phyloP scores from a whole-genome alignment of 805 yeast genomes.

The Sugiyamaella americana region DNA sequence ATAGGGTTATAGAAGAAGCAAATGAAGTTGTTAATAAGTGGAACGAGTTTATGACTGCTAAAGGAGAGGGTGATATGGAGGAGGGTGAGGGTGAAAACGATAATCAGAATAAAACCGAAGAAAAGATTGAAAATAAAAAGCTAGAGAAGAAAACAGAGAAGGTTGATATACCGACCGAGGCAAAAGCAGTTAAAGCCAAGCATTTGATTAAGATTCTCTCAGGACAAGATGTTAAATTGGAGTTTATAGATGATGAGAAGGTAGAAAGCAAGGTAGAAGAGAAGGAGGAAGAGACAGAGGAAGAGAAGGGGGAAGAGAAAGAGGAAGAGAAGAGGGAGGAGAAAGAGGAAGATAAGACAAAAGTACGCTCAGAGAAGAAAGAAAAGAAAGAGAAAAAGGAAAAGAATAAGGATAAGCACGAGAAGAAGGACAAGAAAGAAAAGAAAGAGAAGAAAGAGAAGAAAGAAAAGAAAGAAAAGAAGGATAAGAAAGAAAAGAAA shows the following conservation, averaged over 20 bases:
- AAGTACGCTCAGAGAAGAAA: slow-evolving; percentile 7
- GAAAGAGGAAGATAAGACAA: slow-evolving; percentile 5
- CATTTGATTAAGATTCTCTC: slow-evolving; percentile 12
- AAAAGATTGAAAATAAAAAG: not conserved
- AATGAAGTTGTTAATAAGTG: slow-evolving; percentile 44
- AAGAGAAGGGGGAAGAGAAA: slow-evolving; percentile 8
- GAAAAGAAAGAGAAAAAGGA: slow-evolving; percentile 13
- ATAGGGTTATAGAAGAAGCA: slow-evolving; percentile 48
- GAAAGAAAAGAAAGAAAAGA: slow-evolving; percentile 12
- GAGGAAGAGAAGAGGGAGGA: slow-evolving; percentile 9
- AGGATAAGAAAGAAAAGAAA: slow-evolving; percentile 11
- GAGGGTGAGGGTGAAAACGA: slow-evolving; percentile 15
- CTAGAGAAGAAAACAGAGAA: slow-evolving; percentile 13
- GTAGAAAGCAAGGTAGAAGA: slow-evolving; percentile 13
- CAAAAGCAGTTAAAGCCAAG: slow-evolving; percentile 22
- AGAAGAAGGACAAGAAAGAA: slow-evolving; percentile 15
- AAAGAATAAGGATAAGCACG: slow-evolving; percentile 15
- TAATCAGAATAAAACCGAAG: slow-evolving; percentile 3
- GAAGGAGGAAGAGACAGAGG: slow-evolving; percentile 14
- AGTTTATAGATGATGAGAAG: slow-evolving; percentile 14
- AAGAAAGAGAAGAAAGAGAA: slow-evolving; percentile 17
- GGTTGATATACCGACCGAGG: slow-evolving; percentile 12
- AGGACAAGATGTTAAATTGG: slow-evolving; percentile 16
- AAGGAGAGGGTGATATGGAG: slow-evolving; percentile 13
- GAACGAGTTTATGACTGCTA: slow-evolving; percentile 41